Percentiles rank a stretch among this genome's conserved stretches.
Evolutionary conservation across 148 eudicot genomes (phyloP).

Genomic region (Pharnaceum exiguum): DNA sequence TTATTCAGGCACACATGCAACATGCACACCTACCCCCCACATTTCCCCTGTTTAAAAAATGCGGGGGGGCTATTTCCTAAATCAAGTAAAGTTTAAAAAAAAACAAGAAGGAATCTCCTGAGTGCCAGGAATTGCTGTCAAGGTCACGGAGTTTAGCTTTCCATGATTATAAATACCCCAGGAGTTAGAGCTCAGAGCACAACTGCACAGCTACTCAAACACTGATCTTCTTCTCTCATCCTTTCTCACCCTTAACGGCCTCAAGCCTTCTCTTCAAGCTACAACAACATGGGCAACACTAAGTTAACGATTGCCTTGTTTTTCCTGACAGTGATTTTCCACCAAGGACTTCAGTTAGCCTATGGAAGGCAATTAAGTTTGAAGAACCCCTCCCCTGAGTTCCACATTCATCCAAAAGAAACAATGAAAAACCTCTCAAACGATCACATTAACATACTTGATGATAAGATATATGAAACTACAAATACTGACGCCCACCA

Average conservation of each 20-base stretch:
- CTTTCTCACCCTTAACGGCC: conserved; percentile 4
- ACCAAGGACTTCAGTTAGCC: conserved; percentile 20
- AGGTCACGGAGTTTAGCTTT: conserved; percentile 10
- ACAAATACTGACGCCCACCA: conserved; percentile 4
- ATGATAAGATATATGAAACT: neutral
- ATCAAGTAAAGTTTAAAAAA: too few species aligned
- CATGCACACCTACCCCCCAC: conserved; percentile 6
- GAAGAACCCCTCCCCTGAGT: conserved; percentile 18
- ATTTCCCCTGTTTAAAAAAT: neutral
- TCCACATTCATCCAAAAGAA: conserved; percentile 11
- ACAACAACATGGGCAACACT: conserved; percentile 25
- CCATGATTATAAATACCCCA: conserved; percentile 35
- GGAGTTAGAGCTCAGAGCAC: conserved; percentile 18
- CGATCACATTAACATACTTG: neutral
- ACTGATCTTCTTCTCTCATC: conserved; percentile 1
- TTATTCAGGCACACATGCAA: too few species aligned
- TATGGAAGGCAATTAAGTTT: conserved; percentile 30
- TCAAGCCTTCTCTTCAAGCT: neutral
- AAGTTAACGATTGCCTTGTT: conserved; percentile 25
- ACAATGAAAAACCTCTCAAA: conserved; percentile 3
- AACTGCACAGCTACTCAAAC: neutral
- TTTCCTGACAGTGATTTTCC: conserved; percentile 22
- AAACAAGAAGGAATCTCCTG: conserved; percentile 30
- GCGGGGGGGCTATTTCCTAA: neutral
- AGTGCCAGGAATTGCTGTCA: conserved; percentile 12